Base-by-base conservation (phyloP, 495 filamentous ascomycete species). In the Penicillium egyptiacum region DNA sequence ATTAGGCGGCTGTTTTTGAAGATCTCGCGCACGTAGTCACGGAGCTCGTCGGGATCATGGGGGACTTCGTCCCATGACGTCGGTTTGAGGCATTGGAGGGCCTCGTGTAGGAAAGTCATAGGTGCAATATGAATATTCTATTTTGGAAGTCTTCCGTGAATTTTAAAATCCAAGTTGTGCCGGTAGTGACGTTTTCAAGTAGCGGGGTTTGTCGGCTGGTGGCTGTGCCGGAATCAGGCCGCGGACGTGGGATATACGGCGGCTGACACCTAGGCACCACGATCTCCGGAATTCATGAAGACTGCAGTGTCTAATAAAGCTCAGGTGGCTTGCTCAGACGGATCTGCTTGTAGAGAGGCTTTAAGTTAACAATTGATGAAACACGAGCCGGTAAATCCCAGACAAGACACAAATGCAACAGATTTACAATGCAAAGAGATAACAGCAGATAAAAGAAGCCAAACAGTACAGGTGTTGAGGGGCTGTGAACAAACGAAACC, bases 61-160 rank as follows among this genome's bases (percentile, higher is more conserved):
- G 86, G 82, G 26, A 91, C 70, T 19, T 80, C 72, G 31, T 80
- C 73, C 83, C 87, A 94, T 37, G 86, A 74, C 56, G 83, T 79
- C 8, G 91, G 88, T 14, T 80, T 75, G n/a, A 97, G 86, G 53
- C 76, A 77, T 70, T 87, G 80, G 63, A 97, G 85, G 25, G 89
- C 88, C 40, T 86, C 80, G 65, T 95, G 86, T 41, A 92, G 81
- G 48, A 77, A 70, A 4, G 84, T 65, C 87, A 89, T 89, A 49
- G 47, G 42, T 35, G 33, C 35, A 16, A 10, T 10, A 7, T 37
- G 30, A n/a, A 2, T 3, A 19, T 10, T 4, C 2, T 20, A 28
- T 9, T 10, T 48, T 48, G 26, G 9, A 19, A 11, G 19, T 9
- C 16, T 30, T n/a, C 10, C 5, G 53, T 10, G 39, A 16, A 12